Percentiles rank a stretch among this genome's conserved stretches.
Conservation (phyloP, 768 basidiomycete species). For the Arthromyces matolae region DNA sequence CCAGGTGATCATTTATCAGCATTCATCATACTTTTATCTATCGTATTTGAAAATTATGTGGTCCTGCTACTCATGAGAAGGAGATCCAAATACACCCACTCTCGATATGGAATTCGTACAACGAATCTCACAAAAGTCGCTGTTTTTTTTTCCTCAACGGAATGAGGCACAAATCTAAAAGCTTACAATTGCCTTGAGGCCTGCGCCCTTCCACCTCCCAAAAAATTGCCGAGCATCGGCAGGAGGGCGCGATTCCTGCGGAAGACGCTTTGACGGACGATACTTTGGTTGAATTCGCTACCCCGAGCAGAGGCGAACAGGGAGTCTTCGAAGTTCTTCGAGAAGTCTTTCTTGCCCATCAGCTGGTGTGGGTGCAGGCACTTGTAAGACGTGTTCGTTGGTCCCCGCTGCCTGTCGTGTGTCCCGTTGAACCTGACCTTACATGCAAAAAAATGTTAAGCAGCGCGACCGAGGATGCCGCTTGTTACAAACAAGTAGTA, state of each 20-base stretch:
- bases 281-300: background rate
- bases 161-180: background rate
- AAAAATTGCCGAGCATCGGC: constrained; percentile 5
- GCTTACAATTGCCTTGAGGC: background rate
- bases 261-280: constrained; percentile 2
- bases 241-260: constrained; percentile 8
- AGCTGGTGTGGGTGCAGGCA: background rate
- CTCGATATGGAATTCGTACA: background rate
- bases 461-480: too few relatives aligned
- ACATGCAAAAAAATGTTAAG: too few relatives aligned
- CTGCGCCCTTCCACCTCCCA: background rate
- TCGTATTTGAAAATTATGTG: too few relatives aligned
- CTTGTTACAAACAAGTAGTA: too few relatives aligned
- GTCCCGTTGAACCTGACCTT: background rate
- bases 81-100: background rate
- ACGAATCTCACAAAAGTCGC: background rate
- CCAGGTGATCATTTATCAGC: too few relatives aligned
- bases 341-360: background rate
- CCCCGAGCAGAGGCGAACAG: constrained; percentile 10
- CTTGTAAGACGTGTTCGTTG: background rate
- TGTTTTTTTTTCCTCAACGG: background rate
- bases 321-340: background rate
- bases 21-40: too few relatives aligned
- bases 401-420: background rate
- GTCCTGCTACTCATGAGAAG: background rate